These are phyloP conservation scores for Geotrichum citri-aurantii DNA, from an alignment of 1,139 yeast species.

Conservation along the genomic window DNA sequence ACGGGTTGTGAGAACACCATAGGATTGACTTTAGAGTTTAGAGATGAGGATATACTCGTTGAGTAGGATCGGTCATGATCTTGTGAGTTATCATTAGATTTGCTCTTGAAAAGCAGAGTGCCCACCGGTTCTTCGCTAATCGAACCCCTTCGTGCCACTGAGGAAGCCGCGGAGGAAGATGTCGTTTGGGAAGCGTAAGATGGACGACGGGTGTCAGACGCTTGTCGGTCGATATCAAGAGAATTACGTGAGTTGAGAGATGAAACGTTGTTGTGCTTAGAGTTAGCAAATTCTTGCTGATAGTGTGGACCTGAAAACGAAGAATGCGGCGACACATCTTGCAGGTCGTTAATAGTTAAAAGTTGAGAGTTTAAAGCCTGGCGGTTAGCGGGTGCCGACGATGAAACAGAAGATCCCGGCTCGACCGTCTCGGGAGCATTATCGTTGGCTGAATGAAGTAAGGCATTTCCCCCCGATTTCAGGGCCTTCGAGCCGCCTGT, in stretches of 20 bases:
- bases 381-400: neutral
- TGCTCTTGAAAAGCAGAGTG: neutral
- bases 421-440: neutral
- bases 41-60: neutral
- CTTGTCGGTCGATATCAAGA: neutral
- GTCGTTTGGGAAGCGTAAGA: conserved; percentile 22
- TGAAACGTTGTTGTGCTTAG: neutral
- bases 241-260: neutral
- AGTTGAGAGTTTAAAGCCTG: neutral
- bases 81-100: neutral
- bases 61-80: neutral
- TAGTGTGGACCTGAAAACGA: conserved; percentile 15
- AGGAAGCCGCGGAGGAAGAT: conserved; percentile 11
- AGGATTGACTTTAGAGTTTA: conserved; percentile 3
- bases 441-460: neutral
- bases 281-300: neutral
- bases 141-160: neutral
- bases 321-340: conserved; percentile 16
- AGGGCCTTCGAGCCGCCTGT: neutral
- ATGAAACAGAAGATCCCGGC: neutral
- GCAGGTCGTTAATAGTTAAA: conserved; percentile 4
- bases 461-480: neutral
- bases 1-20: conserved; percentile 9
- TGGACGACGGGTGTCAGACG: conserved; percentile 19
- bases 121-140: neutral